Percentiles rank a stretch among this genome's conserved stretches.
Conservation (phyloP, 2,329 filamentous ascomycete species). For the Penicillium freii region DNA sequence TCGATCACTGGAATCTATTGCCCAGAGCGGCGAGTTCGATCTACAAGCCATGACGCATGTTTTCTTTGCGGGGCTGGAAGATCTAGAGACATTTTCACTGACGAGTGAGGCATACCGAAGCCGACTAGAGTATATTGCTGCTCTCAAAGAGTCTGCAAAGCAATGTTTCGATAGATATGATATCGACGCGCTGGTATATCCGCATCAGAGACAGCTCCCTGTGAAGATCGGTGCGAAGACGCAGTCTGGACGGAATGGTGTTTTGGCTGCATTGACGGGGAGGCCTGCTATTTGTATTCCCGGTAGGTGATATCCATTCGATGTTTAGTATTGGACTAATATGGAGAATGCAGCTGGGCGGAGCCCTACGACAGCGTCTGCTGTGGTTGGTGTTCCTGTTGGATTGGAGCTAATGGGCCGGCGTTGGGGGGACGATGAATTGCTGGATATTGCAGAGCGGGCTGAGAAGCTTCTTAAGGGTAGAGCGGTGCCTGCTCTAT, state of each 20-base stretch:
- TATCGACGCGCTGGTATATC: conserved; percentile 62
- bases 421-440: conserved; percentile 54
- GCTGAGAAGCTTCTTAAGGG: conserved; percentile 50
- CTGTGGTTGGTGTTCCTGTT: conserved; percentile 59
- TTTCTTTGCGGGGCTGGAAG: conserved; percentile 56
- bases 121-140: conserved; percentile 50
- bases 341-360: conserved; percentile 43
- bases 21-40: conserved; percentile 53
- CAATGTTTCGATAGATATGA: conserved; percentile 50
- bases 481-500: conserved; percentile 44
- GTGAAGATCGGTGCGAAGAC: conserved; percentile 56
- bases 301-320: conserved; percentile 32
- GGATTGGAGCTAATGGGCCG: conserved; percentile 63
- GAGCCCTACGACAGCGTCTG: conserved; percentile 48
- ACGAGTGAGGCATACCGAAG: conserved; percentile 50
- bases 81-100: conserved; percentile 54
- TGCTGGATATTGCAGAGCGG: conserved; percentile 55
- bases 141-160: conserved; percentile 53
- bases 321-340: not conserved
- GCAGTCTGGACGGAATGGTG: conserved; percentile 61
- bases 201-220: conserved; percentile 63
- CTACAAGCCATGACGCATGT: conserved; percentile 52
- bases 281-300: conserved; percentile 51
- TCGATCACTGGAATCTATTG: conserved; percentile 50
- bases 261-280: conserved; percentile 55